phyloP scores from a whole-genome alignment of 2,329 filamentous ascomycete species.

The Phyllosticta capitalensis region DNA sequence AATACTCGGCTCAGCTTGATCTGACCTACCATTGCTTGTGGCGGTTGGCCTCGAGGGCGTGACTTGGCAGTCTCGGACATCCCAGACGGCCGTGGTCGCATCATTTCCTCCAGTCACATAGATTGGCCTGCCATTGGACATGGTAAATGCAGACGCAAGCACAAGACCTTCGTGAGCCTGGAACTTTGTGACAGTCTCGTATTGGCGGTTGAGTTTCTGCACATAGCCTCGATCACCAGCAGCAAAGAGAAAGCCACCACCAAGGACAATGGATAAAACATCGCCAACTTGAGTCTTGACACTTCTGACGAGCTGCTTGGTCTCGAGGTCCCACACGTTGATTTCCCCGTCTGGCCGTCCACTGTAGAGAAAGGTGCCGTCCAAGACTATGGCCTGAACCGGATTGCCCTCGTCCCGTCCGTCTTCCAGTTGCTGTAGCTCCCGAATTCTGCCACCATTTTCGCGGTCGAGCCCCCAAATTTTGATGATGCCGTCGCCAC shows the following conservation, averaged over 20 bases:
- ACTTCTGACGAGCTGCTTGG: slow-evolving; percentile 76
- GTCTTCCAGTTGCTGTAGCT: slow-evolving; percentile 59
- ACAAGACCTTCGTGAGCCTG: slow-evolving; percentile 81
- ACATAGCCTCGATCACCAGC: slow-evolving; percentile 82
- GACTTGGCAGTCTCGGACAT: slow-evolving; percentile 51
- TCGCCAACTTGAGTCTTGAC: slow-evolving; percentile 74
- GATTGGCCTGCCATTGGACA: slow-evolving; percentile 62
- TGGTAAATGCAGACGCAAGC: slow-evolving; percentile 69
- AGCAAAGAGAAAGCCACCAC: slow-evolving; percentile 76
- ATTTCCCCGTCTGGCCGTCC: slow-evolving; percentile 81
- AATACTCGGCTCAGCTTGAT: slow-evolving; percentile 5
- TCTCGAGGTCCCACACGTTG: slow-evolving; percentile 95
- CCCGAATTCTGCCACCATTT: slow-evolving; percentile 52
- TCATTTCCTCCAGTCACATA: slow-evolving; percentile 94
- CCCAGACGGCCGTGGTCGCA: slow-evolving; percentile 80
- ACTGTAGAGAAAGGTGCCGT: slow-evolving; percentile 86
- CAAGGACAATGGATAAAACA: slow-evolving; percentile 77
- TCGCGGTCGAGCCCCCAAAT: slow-evolving; percentile 69
- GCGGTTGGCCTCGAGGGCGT: slow-evolving; percentile 36
- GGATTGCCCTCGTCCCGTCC: slow-evolving; percentile 48
- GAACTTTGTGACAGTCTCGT: slow-evolving; percentile 69
- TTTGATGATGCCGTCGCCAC: slow-evolving; percentile 89
- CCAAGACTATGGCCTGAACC: slow-evolving; percentile 70
- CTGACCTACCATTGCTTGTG: slow-evolving; percentile 46
- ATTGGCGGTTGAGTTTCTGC: slow-evolving; percentile 66